Percentiles rank a stretch among this genome's conserved stretches.
Evolutionary conservation across 2,329 filamentous ascomycete species (phyloP).

Genomic region (Dactylonectria estremocensis): DNA sequence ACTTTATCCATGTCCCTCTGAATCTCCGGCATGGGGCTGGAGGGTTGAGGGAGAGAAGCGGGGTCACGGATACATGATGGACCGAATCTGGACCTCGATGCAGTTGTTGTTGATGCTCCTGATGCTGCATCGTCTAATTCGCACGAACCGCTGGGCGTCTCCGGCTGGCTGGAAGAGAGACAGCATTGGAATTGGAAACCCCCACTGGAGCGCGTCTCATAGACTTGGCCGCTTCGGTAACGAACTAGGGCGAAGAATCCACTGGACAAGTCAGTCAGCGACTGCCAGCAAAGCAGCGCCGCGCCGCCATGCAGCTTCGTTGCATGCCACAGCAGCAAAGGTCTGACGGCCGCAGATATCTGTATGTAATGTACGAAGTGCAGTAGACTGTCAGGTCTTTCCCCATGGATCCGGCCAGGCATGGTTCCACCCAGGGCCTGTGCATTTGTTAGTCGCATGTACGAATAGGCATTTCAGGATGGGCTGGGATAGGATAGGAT

Average conservation of each 20-base stretch:
- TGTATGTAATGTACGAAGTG: too few species aligned
- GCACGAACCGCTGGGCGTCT: constrained; percentile 33
- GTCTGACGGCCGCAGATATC: constrained; percentile 31
- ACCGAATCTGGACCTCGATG: constrained; percentile 18
- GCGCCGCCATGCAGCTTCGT: constrained; percentile 27
- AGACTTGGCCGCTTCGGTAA: constrained; percentile 25
- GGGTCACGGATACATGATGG: constrained; percentile 9
- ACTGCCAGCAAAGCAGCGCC: constrained; percentile 39
- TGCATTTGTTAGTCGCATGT: constrained; percentile 14
- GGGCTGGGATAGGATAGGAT: constrained; percentile 4
- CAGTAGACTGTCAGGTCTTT: constrained; percentile 12
- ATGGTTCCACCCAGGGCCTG: constrained; percentile 31
- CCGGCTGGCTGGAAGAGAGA: constrained; percentile 23
- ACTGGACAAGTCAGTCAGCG: constrained; percentile 38
- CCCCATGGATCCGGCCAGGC: constrained; percentile 12
- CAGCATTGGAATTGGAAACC: constrained; percentile 20
- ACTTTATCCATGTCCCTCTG: constrained; percentile 12
- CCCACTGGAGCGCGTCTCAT: constrained; percentile 32
- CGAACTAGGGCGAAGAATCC: constrained; percentile 33
- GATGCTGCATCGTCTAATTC: constrained; percentile 32
- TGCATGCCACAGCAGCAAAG: constrained; percentile 38
- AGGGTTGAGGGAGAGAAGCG: constrained; percentile 19
- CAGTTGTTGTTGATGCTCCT: constrained; percentile 15
- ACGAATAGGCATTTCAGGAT: constrained; percentile 10
- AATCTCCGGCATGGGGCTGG: constrained; percentile 14